Conservation (phyloP, 202 grass and related monocot species). For the Cymbopogon flexuosus region DNA sequence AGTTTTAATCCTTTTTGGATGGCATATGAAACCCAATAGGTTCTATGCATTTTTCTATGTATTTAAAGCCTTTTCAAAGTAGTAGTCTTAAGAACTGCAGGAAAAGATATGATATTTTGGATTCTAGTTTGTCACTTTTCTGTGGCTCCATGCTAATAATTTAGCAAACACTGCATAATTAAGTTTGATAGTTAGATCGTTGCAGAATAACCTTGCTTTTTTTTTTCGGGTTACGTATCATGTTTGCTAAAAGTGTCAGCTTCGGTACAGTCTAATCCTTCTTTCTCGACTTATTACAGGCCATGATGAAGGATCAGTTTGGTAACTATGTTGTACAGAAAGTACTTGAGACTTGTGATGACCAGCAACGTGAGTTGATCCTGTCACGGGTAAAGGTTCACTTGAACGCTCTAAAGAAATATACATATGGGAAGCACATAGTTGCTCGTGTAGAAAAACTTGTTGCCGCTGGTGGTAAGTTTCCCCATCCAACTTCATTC, state of each 20-base stretch:
- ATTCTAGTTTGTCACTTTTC: background rate
- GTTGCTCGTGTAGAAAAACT: slow-evolving; percentile 97
- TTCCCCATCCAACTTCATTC: background rate
- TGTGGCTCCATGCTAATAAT: background rate
- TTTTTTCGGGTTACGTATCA: background rate
- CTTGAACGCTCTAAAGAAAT: slow-evolving; percentile 90
- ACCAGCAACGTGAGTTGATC: slow-evolving; percentile 85
- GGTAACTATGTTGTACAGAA: slow-evolving; percentile 99
- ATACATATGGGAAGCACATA: slow-evolving; percentile 97
- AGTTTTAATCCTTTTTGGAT: background rate
- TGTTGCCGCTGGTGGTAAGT: slow-evolving; percentile 82
- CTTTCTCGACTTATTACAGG: slow-evolving; percentile 38
- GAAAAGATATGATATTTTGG: slow-evolving; percentile 19
- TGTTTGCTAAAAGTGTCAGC: background rate
- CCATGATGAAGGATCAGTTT: slow-evolving; percentile 98
- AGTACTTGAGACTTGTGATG: slow-evolving; percentile 88
- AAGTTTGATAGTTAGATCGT: background rate
- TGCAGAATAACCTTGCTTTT: background rate
- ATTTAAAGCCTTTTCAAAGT: background rate
- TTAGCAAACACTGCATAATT: background rate
- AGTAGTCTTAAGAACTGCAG: background rate
- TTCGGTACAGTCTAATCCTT: slow-evolving; percentile 13
- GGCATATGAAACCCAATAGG: background rate
- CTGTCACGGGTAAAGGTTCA: slow-evolving; percentile 86
- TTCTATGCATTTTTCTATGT: background rate